A percentile compares a stretch with the other conserved stretches of the same genome.
phyloP scores from a whole-genome alignment of 2,329 filamentous ascomycete species.

The Claviceps purpurea region DNA sequence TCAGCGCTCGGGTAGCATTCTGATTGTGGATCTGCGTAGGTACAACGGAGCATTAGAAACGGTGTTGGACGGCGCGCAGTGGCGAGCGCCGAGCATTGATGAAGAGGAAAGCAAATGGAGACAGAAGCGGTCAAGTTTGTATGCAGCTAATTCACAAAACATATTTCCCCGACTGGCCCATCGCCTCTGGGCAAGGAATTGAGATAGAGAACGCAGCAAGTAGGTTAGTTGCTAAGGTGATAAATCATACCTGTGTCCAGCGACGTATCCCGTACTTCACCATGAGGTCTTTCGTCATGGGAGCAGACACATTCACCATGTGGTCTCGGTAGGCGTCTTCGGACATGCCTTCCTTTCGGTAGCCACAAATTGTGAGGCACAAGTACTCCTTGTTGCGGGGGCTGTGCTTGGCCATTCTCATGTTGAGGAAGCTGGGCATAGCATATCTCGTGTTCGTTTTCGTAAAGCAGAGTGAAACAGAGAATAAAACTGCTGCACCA shows the following conservation, averaged over 20 bases:
- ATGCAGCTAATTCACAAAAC: too few relatives aligned
- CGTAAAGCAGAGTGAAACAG: too few relatives aligned
- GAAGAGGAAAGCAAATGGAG: too few relatives aligned
- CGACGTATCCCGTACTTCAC: slow-evolving; percentile 32
- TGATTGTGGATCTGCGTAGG: slow-evolving; percentile 27
- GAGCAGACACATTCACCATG: slow-evolving; percentile 32
- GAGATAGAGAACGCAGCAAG: too few relatives aligned
- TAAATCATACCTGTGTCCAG: slow-evolving; percentile 26
- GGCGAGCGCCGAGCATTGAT: too few relatives aligned
- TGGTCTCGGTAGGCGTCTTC: slow-evolving; percentile 31
- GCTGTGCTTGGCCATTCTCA: neutral
- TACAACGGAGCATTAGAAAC: too few relatives aligned
- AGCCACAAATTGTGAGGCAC: slow-evolving; percentile 35
- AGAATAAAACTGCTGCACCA: too few relatives aligned
- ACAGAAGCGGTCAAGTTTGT: too few relatives aligned
- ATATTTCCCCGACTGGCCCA: too few relatives aligned
- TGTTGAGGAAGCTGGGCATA: neutral
- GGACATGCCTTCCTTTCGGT: slow-evolving; percentile 32
- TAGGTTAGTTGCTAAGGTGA: neutral
- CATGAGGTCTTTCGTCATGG: slow-evolving; percentile 33
- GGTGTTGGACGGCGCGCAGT: too few relatives aligned
- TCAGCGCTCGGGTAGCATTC: slow-evolving; percentile 15
- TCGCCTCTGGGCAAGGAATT: too few relatives aligned
- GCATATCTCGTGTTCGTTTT: too few relatives aligned
- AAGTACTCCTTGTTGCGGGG: slow-evolving; percentile 15